Base-by-base conservation (phyloP, 2,329 filamentous ascomycete genomes). In the Ophiocordyceps camponoti-floridani region DNA sequence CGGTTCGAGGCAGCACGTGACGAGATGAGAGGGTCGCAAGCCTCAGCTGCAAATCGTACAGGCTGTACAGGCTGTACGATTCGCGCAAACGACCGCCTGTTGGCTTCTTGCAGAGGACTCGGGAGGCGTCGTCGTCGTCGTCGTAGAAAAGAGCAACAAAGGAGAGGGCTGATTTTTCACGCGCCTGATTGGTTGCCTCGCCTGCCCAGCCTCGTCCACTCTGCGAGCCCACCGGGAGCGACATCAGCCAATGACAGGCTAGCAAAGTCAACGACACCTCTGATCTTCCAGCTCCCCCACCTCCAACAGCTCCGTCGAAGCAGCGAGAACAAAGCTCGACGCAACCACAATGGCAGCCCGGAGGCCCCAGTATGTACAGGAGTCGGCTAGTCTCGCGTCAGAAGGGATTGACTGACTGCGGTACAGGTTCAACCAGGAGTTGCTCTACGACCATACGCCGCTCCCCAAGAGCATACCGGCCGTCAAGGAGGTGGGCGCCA, bases 401-500 rank as follows among this genome's bases (percentile, higher is more conserved):
- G 23, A 23, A 23, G 23, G 23, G 23, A 23, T 23, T 23, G 49
- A 51, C 53, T 54, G 54, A 58, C 46, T 49, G 48, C 51, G 61
- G 59, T 52, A 46, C 61, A 96, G 91, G 65, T 96, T 96, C 81
- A 87, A 86, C 69, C 85, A 94, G 70, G 73, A 87, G 62, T 74
- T 84, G 69, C 84, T 96, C 67, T 77, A 91, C 72, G 91, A 98
- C 74, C 91, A 85, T 59, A 94, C 91, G 54, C 89, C 91, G 58
- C 83, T 98, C 59, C 91, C 91, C 53, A 80, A 85, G 61, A 74
- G 82, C 58, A 87, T 98, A 64, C 91, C 91, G 58, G 80, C 85
- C 61, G 91, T 98, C 63, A 76, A 84, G 65, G 91, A 98, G 69
- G 77, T 98, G 53, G 91, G 91, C 58, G 77, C 86, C 59, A 94